A percentile compares a stretch with the other conserved stretches of the same genome.
Evolutionary conservation across 257 asterid species (phyloP).

Genomic region (Fraxinus excelsior): DNA sequence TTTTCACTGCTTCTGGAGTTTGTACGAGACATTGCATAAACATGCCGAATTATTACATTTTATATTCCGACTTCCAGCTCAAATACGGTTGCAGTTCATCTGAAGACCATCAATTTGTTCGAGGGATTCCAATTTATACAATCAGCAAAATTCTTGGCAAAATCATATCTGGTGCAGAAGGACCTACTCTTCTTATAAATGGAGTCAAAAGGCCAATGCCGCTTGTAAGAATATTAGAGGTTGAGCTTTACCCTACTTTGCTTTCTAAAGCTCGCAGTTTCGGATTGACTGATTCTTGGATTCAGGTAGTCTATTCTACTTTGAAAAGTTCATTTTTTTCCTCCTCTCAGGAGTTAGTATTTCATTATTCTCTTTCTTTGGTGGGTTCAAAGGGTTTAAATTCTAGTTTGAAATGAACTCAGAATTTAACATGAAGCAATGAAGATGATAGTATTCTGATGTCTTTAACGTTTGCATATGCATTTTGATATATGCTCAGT

Average conservation of each 20-base stretch:
- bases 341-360: background rate
- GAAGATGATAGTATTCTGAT: background rate
- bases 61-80: slow-evolving; percentile 56
- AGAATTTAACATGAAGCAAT: background rate
- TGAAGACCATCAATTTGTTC: slow-evolving; percentile 94
- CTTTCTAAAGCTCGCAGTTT: slow-evolving; percentile 99
- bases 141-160: slow-evolving; percentile 76
- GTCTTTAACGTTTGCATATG: background rate
- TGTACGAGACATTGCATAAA: slow-evolving; percentile 23
- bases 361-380: slow-evolving; percentile 12
- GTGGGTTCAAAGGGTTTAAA: background rate
- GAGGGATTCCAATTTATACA: slow-evolving; percentile 82
- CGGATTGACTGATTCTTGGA: slow-evolving; percentile 92
- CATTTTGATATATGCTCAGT: background rate
- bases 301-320: slow-evolving; percentile 57
- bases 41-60: slow-evolving; percentile 30
- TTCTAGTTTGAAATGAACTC: background rate
- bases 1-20: slow-evolving; percentile 30
- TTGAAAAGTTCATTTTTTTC: slow-evolving; percentile 17
- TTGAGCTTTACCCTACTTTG: slow-evolving; percentile 91
- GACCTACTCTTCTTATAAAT: slow-evolving; percentile 71
- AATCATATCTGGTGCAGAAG: slow-evolving; percentile 59
- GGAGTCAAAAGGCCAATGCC: slow-evolving; percentile 94
- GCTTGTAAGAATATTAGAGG: slow-evolving; percentile 78
- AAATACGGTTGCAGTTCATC: slow-evolving; percentile 79